phyloP scores from a whole-genome alignment of 1,284 basidiomycete species.

The Paramarasmius palmivorus region DNA sequence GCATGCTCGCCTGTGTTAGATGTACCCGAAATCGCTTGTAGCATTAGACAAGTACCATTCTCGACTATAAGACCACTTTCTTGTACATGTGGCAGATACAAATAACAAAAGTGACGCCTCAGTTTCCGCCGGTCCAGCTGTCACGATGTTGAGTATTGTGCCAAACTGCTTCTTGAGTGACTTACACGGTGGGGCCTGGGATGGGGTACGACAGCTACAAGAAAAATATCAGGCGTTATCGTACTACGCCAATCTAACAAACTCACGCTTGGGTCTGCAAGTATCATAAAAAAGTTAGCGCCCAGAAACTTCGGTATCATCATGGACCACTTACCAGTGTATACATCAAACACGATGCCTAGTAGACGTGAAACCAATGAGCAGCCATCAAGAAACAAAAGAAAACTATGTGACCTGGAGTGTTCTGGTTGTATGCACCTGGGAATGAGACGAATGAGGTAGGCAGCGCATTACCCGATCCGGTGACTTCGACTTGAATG shows the following conservation, averaged over 20 bases:
- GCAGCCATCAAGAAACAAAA: not conserved
- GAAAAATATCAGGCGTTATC: not conserved
- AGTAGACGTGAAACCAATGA: not conserved
- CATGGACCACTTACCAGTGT: not conserved
- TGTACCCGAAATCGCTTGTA: conserved; percentile 33
- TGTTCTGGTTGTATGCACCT: conserved; percentile 46
- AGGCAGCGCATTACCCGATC: conserved; percentile 46
- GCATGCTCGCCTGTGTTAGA: conserved; percentile 31
- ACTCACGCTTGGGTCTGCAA: not conserved
- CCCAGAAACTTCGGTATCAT: not conserved
- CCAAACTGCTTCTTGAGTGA: not conserved
- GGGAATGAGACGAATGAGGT: conserved; percentile 55
- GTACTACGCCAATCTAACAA: too few species aligned
- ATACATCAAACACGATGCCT: not conserved
- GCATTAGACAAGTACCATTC: too few species aligned
- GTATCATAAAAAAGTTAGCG: not conserved
- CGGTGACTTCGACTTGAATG: conserved; percentile 52
- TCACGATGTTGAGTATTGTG: too few species aligned
- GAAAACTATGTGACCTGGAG: conserved; percentile 34
- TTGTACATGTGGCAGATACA: too few species aligned
- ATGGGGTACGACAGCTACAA: not conserved
- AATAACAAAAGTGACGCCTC: not conserved
- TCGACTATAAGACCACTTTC: not conserved
- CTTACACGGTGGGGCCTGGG: conserved; percentile 1
- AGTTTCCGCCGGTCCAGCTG: conserved; percentile 6